These are phyloP conservation scores for Globisporangium nodosum DNA, from an alignment of 352 stramenopile species.

Conservation along the genomic window DNA sequence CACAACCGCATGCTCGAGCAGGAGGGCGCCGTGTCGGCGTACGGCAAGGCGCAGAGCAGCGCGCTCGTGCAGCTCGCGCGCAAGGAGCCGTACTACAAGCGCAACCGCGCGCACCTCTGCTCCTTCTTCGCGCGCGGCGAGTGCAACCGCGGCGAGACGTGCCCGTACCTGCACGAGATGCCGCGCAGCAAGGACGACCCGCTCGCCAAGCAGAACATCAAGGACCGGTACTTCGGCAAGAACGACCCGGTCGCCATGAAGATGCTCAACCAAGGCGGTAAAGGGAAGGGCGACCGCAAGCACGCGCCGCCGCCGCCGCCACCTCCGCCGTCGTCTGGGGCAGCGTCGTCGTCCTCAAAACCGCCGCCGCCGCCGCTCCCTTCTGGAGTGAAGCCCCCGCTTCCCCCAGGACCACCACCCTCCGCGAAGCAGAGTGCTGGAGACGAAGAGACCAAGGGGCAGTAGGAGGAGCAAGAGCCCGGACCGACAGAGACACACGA, in stretches of 20 bases:
- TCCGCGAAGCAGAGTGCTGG: constrained; percentile 13
- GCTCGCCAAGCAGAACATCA: constrained; percentile 95
- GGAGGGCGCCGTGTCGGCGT: constrained; percentile 77
- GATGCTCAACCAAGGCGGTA: constrained; percentile 58
- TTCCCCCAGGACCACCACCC: constrained; percentile 49
- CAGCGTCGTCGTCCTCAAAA: constrained; percentile 18
- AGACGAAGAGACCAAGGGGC: constrained; percentile 27
- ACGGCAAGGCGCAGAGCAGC: constrained; percentile 83
- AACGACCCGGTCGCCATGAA: constrained; percentile 92
- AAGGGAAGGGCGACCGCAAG: constrained; percentile 17
- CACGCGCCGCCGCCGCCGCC: constrained; percentile 25
- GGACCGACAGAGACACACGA: too few relatives aligned
- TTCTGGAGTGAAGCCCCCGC: constrained; percentile 52
- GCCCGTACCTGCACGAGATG: constrained; percentile 95
- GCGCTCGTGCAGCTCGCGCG: constrained; percentile 82
- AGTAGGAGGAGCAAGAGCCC: neutral
- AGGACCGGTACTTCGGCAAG: constrained; percentile 92
- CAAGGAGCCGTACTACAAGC: constrained; percentile 89
- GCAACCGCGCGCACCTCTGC: constrained; percentile 90
- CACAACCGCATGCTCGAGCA: constrained; percentile 89
- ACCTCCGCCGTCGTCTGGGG: constrained; percentile 7
- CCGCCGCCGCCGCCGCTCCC: constrained; percentile 51
- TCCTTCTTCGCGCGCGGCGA: constrained; percentile 94
- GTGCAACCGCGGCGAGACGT: constrained; percentile 90
- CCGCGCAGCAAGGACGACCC: constrained; percentile 89